Evolutionary conservation across 2,329 filamentous ascomycete genomes (phyloP), one percentile per base, ranked within the genome.

Genomic region (Alternaria tenuissima): DNA sequence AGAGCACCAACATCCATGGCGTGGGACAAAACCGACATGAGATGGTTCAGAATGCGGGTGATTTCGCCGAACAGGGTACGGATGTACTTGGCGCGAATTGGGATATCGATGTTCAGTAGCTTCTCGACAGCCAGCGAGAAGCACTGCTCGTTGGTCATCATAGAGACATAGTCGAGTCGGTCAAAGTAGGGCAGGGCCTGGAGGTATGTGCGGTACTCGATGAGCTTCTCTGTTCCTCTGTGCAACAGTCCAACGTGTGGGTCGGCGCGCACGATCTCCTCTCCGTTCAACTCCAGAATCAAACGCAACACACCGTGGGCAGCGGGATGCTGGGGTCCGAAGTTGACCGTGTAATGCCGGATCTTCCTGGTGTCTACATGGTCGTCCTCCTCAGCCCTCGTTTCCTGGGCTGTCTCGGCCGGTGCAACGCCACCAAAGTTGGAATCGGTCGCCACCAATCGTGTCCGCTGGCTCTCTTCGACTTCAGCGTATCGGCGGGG

Each of bases 131-230:
- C 95, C 68, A 99, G 87, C 38, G 93, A 89, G 82, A 93, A 99
- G 78, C 93, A 97, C 83, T 99, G 95, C 86, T 99, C 95, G 82
- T 99, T 99, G 76, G 95, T 99, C 95, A 99, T 99, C 96, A 99
- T 99, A 75, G 93, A 97, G 72, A 97, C 94, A 81, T 99, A 99
- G 82, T 99, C 95, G 80, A 99, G 86, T 72, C 95, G 93, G 83
- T 99, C 95, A 79, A 99, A 99, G 85, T 99, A 99, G 57, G 95
- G 95, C 77, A 99, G 85, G 59, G 95, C 95, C 85, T 99, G 95
- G 76, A 98, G 87, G 79, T 99, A 99, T 72, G 94, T 97, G 87
- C 97, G 97, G 88, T 99, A 99, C 86, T 99, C 95, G 82, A 98
- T 98, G 83, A 99, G 88, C 87, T 99, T 99, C 87, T 99, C 95